Evolutionary conservation across 179 eudicot species (phyloP).

Genomic region (Actinidia chinensis): DNA sequence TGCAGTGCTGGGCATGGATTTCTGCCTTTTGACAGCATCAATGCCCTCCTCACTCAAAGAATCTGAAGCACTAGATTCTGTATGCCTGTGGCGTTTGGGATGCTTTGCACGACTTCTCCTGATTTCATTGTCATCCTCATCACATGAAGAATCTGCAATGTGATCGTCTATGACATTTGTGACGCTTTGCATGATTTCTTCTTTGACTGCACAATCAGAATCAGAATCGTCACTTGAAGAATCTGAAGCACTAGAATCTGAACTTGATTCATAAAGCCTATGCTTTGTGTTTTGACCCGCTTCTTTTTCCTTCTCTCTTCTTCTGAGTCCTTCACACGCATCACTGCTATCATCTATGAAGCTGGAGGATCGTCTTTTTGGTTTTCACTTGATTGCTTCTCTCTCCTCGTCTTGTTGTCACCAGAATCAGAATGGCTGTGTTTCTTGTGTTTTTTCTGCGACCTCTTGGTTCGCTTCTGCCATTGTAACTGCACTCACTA

Average conservation of each 20-base stretch:
- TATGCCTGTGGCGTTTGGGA: too few relatives aligned
- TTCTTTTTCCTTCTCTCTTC: conserved; percentile 45
- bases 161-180: conserved; percentile 38
- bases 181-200: conserved; percentile 40
- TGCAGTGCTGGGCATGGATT: too few relatives aligned
- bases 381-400: conserved; percentile 54
- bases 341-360: conserved; percentile 43
- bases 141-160: conserved; percentile 41
- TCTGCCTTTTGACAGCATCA: too few relatives aligned
- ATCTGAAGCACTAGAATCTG: conserved; percentile 38
- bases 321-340: conserved; percentile 45
- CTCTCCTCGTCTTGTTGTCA: conserved; percentile 46
- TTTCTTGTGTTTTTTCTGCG: conserved; percentile 63
- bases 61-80: too few relatives aligned
- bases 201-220: conserved; percentile 26
- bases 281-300: conserved; percentile 42
- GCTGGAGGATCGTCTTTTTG: conserved; percentile 47
- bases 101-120: too few relatives aligned
- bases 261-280: conserved; percentile 27
- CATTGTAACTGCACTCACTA: conserved; percentile 42
- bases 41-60: too few relatives aligned
- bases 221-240: conserved; percentile 40
- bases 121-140: conserved; percentile 29
- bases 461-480: conserved; percentile 45
- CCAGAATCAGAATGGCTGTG: conserved; percentile 49